These are phyloP conservation scores for Fonsecaea pugnacius DNA, from an alignment of 2,329 filamentous ascomycete species.

Conservation along the genomic window DNA sequence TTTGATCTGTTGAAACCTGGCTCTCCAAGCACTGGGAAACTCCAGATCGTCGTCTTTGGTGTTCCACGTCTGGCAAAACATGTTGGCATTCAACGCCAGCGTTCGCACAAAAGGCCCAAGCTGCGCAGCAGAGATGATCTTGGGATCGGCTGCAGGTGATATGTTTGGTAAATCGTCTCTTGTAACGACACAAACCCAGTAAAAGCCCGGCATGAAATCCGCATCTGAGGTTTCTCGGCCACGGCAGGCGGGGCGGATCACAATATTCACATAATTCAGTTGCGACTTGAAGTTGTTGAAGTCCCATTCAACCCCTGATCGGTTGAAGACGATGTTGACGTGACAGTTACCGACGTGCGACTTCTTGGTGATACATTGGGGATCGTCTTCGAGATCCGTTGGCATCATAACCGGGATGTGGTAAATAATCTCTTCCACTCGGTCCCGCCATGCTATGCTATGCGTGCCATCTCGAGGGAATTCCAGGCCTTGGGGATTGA, in stretches of 20 bases:
- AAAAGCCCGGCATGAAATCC: constrained; percentile 62
- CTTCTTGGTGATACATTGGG: constrained; percentile 82
- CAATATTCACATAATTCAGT: constrained; percentile 96
- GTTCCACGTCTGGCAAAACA: constrained; percentile 91
- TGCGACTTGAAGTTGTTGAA: constrained; percentile 93
- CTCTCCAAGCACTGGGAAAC: constrained; percentile 86
- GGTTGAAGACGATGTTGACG: constrained; percentile 98
- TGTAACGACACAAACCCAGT: constrained; percentile 86
- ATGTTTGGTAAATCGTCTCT: constrained; percentile 89
- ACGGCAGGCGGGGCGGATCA: constrained; percentile 77
- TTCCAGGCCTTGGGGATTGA: constrained; percentile 93
- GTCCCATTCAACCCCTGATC: constrained; percentile 84
- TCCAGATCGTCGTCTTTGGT: constrained; percentile 66
- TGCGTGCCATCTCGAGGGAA: constrained; percentile 81
- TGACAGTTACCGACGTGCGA: constrained; percentile 95
- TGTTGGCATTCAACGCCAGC: constrained; percentile 87
- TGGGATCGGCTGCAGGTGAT: constrained; percentile 84
- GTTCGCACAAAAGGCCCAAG: constrained; percentile 85
- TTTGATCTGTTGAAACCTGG: constrained; percentile 81
- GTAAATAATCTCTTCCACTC: constrained; percentile 93
- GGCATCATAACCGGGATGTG: constrained; percentile 98
- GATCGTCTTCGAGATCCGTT: constrained; percentile 76
- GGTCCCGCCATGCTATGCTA: constrained; percentile 91
- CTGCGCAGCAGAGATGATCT: constrained; percentile 82
- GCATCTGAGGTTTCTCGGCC: constrained; percentile 44